Conservation (phyloP, 176 grass and related monocot species). For the Triticum dicoccoides region DNA sequence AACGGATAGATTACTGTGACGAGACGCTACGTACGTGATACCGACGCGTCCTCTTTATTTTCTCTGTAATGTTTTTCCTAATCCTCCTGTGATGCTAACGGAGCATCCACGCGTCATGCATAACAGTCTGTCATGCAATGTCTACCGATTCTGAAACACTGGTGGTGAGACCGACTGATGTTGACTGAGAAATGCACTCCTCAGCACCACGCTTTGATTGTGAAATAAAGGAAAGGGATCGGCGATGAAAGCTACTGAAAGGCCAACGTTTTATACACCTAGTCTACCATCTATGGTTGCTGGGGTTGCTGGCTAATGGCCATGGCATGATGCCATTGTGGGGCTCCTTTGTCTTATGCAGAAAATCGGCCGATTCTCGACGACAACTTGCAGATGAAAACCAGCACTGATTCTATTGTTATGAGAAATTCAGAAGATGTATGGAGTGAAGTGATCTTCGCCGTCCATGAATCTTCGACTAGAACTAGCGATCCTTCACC, state of each 20-base stretch:
- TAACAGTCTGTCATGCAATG: background rate
- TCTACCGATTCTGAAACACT: background rate
- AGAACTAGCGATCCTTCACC: background rate
- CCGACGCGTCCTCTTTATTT: background rate
- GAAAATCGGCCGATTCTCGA: background rate
- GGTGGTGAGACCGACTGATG: background rate
- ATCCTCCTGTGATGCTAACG: background rate
- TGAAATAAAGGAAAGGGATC: background rate
- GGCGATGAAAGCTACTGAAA: background rate
- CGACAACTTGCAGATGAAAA: background rate
- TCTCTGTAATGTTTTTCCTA: background rate
- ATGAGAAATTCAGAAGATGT: background rate
- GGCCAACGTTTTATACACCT: background rate
- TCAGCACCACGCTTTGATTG: background rate
- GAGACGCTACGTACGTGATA: background rate
- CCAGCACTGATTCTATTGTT: background rate
- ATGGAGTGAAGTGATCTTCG: background rate
- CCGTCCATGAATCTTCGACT: background rate
- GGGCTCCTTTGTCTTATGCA: background rate
- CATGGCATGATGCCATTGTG: background rate
- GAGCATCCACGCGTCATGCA: slow-evolving; percentile 14
- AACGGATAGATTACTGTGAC: background rate
- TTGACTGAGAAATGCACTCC: background rate
- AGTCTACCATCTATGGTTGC: background rate
- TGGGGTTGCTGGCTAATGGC: background rate